Base-by-base conservation (phyloP, 164 flowering plant genomes). In the Vitis rupestris region DNA sequence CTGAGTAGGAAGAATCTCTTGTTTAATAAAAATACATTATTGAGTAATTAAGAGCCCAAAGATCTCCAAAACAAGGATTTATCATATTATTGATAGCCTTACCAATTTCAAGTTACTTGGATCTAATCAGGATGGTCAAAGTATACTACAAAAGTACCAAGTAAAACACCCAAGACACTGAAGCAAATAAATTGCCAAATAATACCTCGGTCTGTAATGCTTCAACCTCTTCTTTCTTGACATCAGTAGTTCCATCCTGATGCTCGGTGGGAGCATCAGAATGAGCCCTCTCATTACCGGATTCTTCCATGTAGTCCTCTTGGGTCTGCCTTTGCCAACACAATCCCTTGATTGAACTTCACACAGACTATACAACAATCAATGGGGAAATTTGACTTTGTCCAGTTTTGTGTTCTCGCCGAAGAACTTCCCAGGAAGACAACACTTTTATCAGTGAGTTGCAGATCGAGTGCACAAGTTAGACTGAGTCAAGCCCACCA, bases 191-290 rank as follows among this genome's bases (percentile, higher is more conserved):
- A 12, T 13, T 17, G 52, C 17, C 31, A 52, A 30, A 48, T 2
- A 54, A 2, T 82, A 87, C 91, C 87, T 74, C 80, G 59, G 56
- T 31, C 12, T 74, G 63, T 67, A 76, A 66, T 15, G 82, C 78
- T 73, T 53, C 78, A 73, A 71, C 77, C 75, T 60, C 10, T 69
- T 64, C 72, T 54, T 75, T 74, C 66, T 71, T 73, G 64, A 70
- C 68, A 17, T 55, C 23, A 23, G 44, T 66, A 53, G 77, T 59
- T 53, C 72, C 71, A 37, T 50, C 69, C 53, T 73, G 76, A 54
- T 63, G 64, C 64, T 75, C 68, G 49, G 61, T 59, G 17, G 10
- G 62, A 58, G 51, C 64, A 50, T 65, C 59, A 9, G 72, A 63
- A 58, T 37, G 44, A 55, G 66, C 59, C 72, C 68, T 68, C 64